Evolutionary conservation across 176 grass and related monocot species (phyloP).

Genomic region (Aegilops umbellulata): DNA sequence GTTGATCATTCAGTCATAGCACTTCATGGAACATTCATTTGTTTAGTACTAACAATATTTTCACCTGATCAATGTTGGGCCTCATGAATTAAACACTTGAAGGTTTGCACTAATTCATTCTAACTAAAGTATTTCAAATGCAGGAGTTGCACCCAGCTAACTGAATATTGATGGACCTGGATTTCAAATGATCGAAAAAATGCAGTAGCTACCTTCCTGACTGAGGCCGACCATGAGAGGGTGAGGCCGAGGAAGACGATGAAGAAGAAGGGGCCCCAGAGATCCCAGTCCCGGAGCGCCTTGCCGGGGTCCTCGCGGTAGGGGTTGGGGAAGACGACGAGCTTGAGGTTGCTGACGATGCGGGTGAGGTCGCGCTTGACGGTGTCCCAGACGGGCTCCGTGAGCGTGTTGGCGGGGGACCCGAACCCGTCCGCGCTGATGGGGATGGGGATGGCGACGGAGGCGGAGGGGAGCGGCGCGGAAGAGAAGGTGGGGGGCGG

Average conservation of each 20-base stretch:
- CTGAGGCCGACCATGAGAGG: slow-evolving; percentile 86
- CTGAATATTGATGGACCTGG: neutral
- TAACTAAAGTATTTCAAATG: neutral
- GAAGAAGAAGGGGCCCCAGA: slow-evolving; percentile 99
- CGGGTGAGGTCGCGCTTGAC: slow-evolving; percentile 82
- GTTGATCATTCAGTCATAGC: too few relatives aligned
- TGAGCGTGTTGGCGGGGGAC: slow-evolving; percentile 58
- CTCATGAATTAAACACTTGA: neutral
- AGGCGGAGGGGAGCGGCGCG: neutral
- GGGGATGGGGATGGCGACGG: slow-evolving; percentile 11
- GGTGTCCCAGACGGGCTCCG: slow-evolving; percentile 90
- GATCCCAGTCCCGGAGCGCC: slow-evolving; percentile 92
- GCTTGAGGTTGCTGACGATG: slow-evolving; percentile 89
- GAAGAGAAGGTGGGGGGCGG: neutral
- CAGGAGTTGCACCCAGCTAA: neutral
- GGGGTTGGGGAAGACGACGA: slow-evolving; percentile 95
- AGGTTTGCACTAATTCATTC: neutral
- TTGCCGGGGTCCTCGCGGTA: slow-evolving; percentile 87
- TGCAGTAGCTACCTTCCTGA: slow-evolving; percentile 44
- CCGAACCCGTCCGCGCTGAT: slow-evolving; percentile 55
- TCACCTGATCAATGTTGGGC: neutral
- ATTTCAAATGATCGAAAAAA: neutral
- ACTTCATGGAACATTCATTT: too few relatives aligned
- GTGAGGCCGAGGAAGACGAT: slow-evolving; percentile 82
- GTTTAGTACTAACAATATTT: neutral